These are phyloP conservation scores for Lithospermum erythrorhizon DNA, from an alignment of 257 asterid species.

Conservation along the genomic window DNA sequence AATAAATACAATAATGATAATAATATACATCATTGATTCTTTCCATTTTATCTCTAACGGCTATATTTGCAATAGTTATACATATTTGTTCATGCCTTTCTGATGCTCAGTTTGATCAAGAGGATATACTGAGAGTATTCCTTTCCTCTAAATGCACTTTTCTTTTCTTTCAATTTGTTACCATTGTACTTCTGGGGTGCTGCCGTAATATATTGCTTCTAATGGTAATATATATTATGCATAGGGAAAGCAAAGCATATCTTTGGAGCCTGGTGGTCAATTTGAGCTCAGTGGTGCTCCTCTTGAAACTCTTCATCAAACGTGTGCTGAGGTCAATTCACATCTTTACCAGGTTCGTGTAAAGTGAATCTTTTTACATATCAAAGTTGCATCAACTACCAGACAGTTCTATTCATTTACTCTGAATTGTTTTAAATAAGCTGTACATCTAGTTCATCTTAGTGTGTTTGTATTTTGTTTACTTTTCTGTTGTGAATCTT, in stretches of 20 bases:
- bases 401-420: neutral
- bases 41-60: too few species aligned
- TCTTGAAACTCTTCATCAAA: conserved; percentile 91
- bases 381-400: neutral
- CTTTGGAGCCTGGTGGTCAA: conserved; percentile 97
- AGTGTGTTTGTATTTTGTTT: neutral
- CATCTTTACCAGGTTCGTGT: conserved; percentile 78
- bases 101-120: too few species aligned
- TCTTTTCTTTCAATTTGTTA: neutral
- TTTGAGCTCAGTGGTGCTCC: conserved; percentile 99
- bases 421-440: neutral
- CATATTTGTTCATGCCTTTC: neutral
- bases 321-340: conserved; percentile 98
- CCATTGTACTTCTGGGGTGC: neutral
- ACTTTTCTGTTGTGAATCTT: neutral
- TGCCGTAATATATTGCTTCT: neutral
- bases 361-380: neutral
- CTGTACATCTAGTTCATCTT: neutral
- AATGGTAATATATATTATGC: conserved; percentile 2
- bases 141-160: neutral
- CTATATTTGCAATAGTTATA: too few species aligned
- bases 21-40: too few species aligned
- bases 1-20: too few species aligned
- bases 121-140: neutral
- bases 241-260: conserved; percentile 92